Conservation (phyloP, 768 basidiomycete species). For the Leucocoprinus leucothites region DNA sequence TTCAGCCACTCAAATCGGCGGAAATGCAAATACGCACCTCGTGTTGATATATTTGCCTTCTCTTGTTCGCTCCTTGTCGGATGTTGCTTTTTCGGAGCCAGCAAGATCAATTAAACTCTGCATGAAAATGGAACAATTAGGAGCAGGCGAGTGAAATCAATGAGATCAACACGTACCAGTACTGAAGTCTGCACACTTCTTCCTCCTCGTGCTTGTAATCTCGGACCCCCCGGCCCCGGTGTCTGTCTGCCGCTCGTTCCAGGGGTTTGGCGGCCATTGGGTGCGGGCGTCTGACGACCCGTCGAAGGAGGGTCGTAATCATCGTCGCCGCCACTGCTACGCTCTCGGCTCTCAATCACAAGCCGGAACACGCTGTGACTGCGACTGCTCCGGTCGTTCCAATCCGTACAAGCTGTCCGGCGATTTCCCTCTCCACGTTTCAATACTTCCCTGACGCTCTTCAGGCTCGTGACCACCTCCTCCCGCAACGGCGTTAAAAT, state of each 20-base stretch:
- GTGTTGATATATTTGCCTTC: conserved; percentile 98
- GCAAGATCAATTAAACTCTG: conserved; percentile 94
- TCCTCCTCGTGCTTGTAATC: conserved; percentile 75
- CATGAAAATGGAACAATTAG: conserved; percentile 1
- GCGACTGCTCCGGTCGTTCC: conserved; percentile 94
- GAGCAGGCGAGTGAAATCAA: neutral
- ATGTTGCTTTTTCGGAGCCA: conserved; percentile 94
- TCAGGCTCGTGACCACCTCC: conserved; percentile 90
- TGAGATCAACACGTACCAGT: conserved; percentile 41
- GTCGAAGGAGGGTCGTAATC: conserved; percentile 40
- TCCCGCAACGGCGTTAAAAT: conserved; percentile 78
- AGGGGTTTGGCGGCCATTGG: conserved; percentile 42
- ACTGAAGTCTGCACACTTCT: conserved; percentile 77
- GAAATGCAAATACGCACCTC: conserved; percentile 42
- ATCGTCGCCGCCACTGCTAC: conserved; percentile 47
- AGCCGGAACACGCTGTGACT: conserved; percentile 94
- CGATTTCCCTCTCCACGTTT: conserved; percentile 83
- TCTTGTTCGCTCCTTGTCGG: conserved; percentile 91
- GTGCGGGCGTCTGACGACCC: conserved; percentile 37
- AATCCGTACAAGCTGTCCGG: conserved; percentile 94
- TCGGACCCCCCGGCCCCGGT: conserved; percentile 48
- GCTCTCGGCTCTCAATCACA: conserved; percentile 84
- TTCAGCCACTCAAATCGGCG: conserved; percentile 5
- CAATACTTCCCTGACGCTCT: conserved; percentile 82
- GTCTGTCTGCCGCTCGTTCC: conserved; percentile 39